Percentiles rank a stretch among this genome's conserved stretches.
These are phyloP conservation scores for Pleurotus salmoneostramineus DNA, from an alignment of 768 basidiomycete species.

Conservation along the genomic window DNA sequence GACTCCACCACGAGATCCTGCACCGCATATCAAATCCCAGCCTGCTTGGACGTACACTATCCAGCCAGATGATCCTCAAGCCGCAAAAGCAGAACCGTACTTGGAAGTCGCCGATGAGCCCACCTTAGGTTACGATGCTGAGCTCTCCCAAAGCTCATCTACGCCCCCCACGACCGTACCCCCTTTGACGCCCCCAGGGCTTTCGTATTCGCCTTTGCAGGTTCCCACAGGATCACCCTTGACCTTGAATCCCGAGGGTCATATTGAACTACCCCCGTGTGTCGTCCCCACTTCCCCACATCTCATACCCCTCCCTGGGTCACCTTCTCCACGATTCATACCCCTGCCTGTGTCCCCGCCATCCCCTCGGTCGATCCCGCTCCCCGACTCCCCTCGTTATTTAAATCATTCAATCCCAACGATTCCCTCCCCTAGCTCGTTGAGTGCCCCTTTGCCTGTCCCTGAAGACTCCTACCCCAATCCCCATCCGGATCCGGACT, in stretches of 20 bases:
- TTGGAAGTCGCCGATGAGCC: too few relatives aligned
- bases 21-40: neutral
- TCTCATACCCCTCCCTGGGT: neutral
- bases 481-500: neutral
- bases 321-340: neutral
- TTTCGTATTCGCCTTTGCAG: too few relatives aligned
- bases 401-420: neutral
- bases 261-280: neutral
- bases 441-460: neutral
- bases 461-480: neutral
- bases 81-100: neutral
- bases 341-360: neutral
- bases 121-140: too few relatives aligned
- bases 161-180: too few relatives aligned
- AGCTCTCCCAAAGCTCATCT: too few relatives aligned
- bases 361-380: neutral
- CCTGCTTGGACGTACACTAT: conserved; percentile 1
- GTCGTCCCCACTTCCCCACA: neutral
- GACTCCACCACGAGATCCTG: neutral
- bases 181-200: too few relatives aligned
- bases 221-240: too few relatives aligned
- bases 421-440: neutral
- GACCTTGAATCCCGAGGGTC: too few relatives aligned
- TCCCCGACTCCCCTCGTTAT: neutral
- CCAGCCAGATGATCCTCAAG: neutral